Conservation (phyloP, 257 asterid species). For the Solanum sejunctum region DNA sequence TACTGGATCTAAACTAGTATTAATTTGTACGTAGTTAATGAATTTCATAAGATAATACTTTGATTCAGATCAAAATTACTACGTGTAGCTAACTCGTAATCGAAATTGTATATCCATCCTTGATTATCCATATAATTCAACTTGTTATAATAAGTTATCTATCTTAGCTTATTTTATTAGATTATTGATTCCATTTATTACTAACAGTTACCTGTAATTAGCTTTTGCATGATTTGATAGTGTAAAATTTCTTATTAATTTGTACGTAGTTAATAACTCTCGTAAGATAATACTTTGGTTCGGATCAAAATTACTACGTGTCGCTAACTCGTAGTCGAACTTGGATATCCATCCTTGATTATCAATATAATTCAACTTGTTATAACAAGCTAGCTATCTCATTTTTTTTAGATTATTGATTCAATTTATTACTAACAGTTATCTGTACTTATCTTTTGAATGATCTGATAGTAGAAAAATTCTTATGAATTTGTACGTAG, state of each 20-base stretch:
- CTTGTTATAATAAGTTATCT: too few relatives aligned
- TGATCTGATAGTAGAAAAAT: neutral
- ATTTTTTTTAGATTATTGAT: neutral
- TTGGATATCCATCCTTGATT: neutral
- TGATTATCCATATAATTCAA: neutral
- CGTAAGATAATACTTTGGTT: neutral
- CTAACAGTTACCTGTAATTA: too few relatives aligned
- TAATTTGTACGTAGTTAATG: neutral
- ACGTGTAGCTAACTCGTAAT: fast-evolving
- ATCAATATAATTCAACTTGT: neutral
- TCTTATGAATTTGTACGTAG: too few relatives aligned
- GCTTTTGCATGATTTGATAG: too few relatives aligned
- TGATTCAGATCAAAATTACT: neutral
- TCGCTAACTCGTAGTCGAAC: fast-evolving
- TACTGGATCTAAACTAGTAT: neutral
- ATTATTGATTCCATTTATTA: too few relatives aligned
- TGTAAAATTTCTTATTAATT: neutral
- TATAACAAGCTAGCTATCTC: neutral
- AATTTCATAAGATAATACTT: neutral
- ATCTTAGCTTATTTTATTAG: neutral
- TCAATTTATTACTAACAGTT: neutral
- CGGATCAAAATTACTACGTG: neutral
- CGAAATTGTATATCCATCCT: neutral
- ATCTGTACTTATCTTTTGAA: neutral
- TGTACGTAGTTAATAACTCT: neutral